Evolutionary conservation across 1,284 basidiomycete genomes (phyloP).

Genomic region (Fomitiporia mediterranea): DNA sequence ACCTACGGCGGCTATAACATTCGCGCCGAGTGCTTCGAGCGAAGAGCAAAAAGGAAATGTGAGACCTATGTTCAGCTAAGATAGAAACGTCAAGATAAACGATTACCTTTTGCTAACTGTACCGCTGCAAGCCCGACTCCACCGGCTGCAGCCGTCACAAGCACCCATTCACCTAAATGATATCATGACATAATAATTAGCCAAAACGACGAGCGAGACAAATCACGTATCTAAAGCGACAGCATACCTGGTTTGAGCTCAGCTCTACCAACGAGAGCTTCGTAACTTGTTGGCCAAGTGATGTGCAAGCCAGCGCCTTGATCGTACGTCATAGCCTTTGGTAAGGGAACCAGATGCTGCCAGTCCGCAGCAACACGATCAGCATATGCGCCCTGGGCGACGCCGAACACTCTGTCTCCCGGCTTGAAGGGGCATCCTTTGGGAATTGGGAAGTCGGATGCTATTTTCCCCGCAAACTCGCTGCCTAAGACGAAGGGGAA

Average conservation of each 20-base stretch:
- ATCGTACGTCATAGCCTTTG: slow-evolving; percentile 59
- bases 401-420: slow-evolving; percentile 89
- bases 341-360: slow-evolving; percentile 51
- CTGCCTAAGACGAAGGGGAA: slow-evolving; percentile 81
- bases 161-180: slow-evolving; percentile 74
- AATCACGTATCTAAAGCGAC: background rate
- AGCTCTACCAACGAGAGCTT: slow-evolving; percentile 83
- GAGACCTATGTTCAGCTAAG: background rate
- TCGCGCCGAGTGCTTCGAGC: slow-evolving; percentile 47
- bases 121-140: slow-evolving; percentile 91
- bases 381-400: slow-evolving; percentile 75
- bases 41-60: background rate
- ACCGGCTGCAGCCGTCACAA: slow-evolving; percentile 86
- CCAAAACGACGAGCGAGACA: background rate
- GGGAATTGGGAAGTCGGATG: slow-evolving; percentile 74
- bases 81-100: background rate
- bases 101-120: slow-evolving; percentile 79
- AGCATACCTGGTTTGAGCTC: slow-evolving; percentile 61
- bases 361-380: slow-evolving; percentile 62
- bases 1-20: slow-evolving; percentile 76
- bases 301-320: slow-evolving; percentile 64
- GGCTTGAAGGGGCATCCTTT: slow-evolving; percentile 73
- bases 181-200: slow-evolving; percentile 9
- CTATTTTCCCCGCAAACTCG: slow-evolving; percentile 84
- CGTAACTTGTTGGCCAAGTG: slow-evolving; percentile 92